Evolutionary conservation across 306 rosid genomes (phyloP), one percentile per base, ranked within the genome.

Genomic region (Gastrolobium bilobum): DNA sequence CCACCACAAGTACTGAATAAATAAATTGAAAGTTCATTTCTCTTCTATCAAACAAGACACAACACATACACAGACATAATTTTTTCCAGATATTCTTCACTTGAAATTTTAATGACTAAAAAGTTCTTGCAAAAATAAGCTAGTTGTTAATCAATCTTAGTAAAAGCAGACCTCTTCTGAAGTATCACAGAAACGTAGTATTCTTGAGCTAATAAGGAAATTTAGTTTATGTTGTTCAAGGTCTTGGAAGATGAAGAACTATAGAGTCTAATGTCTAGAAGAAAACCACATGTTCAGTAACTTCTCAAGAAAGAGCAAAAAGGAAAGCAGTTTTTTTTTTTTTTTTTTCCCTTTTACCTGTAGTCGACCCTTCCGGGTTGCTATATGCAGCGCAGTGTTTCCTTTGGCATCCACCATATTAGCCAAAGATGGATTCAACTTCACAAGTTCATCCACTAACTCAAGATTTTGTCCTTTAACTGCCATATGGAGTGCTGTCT

Each of bases 401-500:
- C 95, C 91, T 86, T 89, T 92, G 71, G 81, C 77, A 73, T 92
- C 95, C 53, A 83, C 88, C 79, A 85, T 76, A 76, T 89, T 87
- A 43, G 60, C 82, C 90, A 85, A 79, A 33, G 86, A 88, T 54
- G 89, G 85, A 75, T 68, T 73, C 47, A 84, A 73, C 48, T 86
- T 86, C 74, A 79, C 68, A 52, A 92, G 85, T 81, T 89, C 95
- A 5, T 78, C 87, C 52, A 90, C 89, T 73, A 92, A 48, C 75
- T 87, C 92, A 69, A 87, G 80, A 62, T 83, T 88, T 65, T 81
- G 91, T 71, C 97, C 97, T 82, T 92, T 92, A 13, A 84, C 95
- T 8, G 91, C 93, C 97, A 92, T 92, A 75, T 92, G 97, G 31
- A 92, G 95, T 42, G 90, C 91, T 38, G 95, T 92, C 91, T 92